Percentiles rank a stretch among this genome's conserved stretches.
phyloP scores from a whole-genome alignment of 768 basidiomycete species.

The Sutorius australiensis region DNA sequence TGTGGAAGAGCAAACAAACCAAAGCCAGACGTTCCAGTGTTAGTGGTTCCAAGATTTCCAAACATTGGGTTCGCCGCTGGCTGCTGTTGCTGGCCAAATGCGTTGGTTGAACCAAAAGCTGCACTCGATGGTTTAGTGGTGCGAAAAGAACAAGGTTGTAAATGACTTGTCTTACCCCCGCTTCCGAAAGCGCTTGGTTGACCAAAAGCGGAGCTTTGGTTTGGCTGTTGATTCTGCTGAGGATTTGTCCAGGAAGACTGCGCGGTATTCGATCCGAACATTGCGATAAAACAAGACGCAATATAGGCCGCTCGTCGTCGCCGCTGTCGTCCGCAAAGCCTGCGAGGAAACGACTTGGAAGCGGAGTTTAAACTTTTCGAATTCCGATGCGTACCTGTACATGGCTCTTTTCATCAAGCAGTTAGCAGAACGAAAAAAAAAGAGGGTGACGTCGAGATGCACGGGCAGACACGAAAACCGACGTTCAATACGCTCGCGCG shows the following conservation, averaged over 20 bases:
- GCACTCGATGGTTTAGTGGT: constrained; percentile 24
- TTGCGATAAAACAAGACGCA: constrained; percentile 31
- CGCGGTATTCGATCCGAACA: constrained; percentile 56
- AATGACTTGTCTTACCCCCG: constrained; percentile 37
- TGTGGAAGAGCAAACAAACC: constrained; percentile 24
- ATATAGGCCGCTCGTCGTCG: constrained; percentile 24
- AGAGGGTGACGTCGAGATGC: constrained; percentile 38
- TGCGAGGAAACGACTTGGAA: constrained; percentile 8
- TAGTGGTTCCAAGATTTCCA: constrained; percentile 49
- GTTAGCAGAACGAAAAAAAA: background rate
- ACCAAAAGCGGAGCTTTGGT: constrained; percentile 59
- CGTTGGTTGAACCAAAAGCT: constrained; percentile 52
- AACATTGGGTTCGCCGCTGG: constrained; percentile 81
- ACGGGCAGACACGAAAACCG: constrained; percentile 36
- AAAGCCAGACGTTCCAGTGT: constrained; percentile 34
- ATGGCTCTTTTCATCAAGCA: constrained; percentile 21
- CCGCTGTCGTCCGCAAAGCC: constrained; percentile 16
- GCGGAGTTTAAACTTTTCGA: constrained; percentile 18
- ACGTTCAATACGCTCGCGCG: constrained; percentile 82
- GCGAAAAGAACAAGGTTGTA: constrained; percentile 25
- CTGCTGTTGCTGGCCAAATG: constrained; percentile 67
- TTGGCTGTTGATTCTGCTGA: constrained; percentile 59
- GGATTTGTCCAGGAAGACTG: constrained; percentile 67
- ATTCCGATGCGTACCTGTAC: constrained; percentile 26
- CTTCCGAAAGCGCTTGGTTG: constrained; percentile 64